Evolutionary conservation across 2,329 filamentous ascomycete species (phyloP), one percentile per base, ranked within the genome.

Genomic region (Xylaria hypoxylon): DNA sequence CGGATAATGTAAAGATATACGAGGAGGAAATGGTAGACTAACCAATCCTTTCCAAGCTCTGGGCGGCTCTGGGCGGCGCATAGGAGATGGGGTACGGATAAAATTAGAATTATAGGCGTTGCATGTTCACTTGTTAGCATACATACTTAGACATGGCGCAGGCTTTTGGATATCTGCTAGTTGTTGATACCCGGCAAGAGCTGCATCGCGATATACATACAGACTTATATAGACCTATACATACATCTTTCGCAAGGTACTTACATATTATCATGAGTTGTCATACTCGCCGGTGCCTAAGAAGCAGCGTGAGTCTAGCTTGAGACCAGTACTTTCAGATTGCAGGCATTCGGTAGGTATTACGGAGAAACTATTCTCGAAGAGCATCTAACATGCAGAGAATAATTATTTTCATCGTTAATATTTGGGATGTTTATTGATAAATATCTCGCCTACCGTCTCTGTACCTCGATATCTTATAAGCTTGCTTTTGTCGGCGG

Each of bases 1-100:
- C 94, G 0, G 90, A 91, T 38, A 93, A 89, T 73, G 92, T 97
- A 28, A 89, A 92, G 80, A 89, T 98, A 51, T 92, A 88, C 72
- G 92, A 96, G 64, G 89, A 93, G 17, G 78, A 73, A 68, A 67
- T 70, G 33, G 38, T 64, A 52, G 55, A 26, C 44, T 47, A 38
- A 52, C 35, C 2, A 24, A 19, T 24, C 17, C 19, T 38, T 53
- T 24, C 15, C 3, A 22, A 47, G 17, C 15, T 42, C 53, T 19
- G 28, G 35, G 40, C 15, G 59, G 17, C 15, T 42, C 53, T 19
- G 28, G 35, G 40, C 15, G 59, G 59, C 38, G 58, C 53, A 62
- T 62, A 40, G 15, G 51, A 13, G 38, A 44, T 19, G 51, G 38
- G 59, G 51, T 48, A 40, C 60, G 71, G 69, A 56, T 59, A 45